Conservation (phyloP, 116 monocot genomes). For the Cymodocea nodosa region DNA sequence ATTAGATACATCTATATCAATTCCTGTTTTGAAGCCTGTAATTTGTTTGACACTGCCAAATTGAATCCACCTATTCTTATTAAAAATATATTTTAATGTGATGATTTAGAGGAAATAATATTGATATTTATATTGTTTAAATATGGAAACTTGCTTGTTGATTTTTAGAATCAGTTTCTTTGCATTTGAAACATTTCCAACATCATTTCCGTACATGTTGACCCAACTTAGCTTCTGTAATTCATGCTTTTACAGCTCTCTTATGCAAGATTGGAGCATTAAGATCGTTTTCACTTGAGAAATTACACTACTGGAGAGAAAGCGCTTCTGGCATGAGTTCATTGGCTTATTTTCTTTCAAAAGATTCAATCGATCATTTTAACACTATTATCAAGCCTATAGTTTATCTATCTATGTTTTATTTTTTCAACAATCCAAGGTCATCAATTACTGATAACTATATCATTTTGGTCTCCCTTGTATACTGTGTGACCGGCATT, state of each 20-base stretch:
- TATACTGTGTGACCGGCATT: slow-evolving; percentile 96
- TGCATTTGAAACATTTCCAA: too few relatives aligned
- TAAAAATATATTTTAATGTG: too few relatives aligned
- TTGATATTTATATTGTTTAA: too few relatives aligned
- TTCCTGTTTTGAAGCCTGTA: too few relatives aligned
- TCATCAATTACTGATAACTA: slow-evolving; percentile 84
- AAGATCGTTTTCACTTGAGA: slow-evolving; percentile 89
- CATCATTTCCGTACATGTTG: too few relatives aligned
- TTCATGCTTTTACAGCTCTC: slow-evolving; percentile 46
- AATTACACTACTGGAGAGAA: slow-evolving; percentile 88
- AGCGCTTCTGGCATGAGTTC: slow-evolving; percentile 98
- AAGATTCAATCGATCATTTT: slow-evolving; percentile 92
- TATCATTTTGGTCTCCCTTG: slow-evolving; percentile 65
- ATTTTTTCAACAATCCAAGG: slow-evolving; percentile 97
- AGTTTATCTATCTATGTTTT: slow-evolving; percentile 98
- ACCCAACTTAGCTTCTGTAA: background rate
- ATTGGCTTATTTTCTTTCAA: slow-evolving; percentile 85
- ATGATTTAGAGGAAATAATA: too few relatives aligned
- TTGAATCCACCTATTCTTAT: too few relatives aligned
- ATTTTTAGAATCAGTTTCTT: too few relatives aligned
- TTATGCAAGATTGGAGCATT: slow-evolving; percentile 92
- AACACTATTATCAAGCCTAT: slow-evolving; percentile 93
- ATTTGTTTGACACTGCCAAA: too few relatives aligned
- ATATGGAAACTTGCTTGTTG: too few relatives aligned
- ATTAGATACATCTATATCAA: too few relatives aligned